Conservation (phyloP, 306 rosid genomes). For the Pyrus betulifolia region DNA sequence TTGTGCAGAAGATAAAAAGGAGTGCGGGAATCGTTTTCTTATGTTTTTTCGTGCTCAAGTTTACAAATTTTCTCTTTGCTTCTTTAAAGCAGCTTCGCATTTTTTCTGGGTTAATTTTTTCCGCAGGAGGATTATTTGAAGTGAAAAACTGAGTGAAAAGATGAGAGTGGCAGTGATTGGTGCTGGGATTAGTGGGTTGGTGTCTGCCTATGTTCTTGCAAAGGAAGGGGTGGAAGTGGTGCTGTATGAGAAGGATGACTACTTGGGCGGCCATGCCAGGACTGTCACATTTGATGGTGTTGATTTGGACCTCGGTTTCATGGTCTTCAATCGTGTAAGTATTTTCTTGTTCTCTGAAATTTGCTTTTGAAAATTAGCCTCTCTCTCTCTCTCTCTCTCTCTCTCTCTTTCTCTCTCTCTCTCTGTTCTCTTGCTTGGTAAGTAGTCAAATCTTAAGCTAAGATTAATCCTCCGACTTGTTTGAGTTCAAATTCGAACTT, state of each 20-base stretch:
- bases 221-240: conserved; percentile 30
- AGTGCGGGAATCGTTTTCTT: too few relatives aligned
- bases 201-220: conserved; percentile 24
- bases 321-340: conserved; percentile 83
- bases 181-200: conserved; percentile 66
- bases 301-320: conserved; percentile 73
- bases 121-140: neutral
- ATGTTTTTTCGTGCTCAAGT: too few relatives aligned
- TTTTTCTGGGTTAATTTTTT: neutral
- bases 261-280: conserved; percentile 54
- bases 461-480: too few relatives aligned
- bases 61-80: too few relatives aligned
- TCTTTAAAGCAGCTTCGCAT: too few relatives aligned
- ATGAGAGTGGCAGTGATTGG: conserved; percentile 80
- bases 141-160: neutral
- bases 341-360: neutral
- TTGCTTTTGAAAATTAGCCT: too few relatives aligned
- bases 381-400: too few relatives aligned
- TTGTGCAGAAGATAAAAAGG: too few relatives aligned
- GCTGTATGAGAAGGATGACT: conserved; percentile 56
- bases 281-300: conserved; percentile 53
- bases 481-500: too few relatives aligned
- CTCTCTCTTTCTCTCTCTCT: too few relatives aligned
- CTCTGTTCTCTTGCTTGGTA: too few relatives aligned
- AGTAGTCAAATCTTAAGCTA: too few relatives aligned